phyloP scores from a whole-genome alignment of 306 rosid species.

The Acacia confusa region DNA sequence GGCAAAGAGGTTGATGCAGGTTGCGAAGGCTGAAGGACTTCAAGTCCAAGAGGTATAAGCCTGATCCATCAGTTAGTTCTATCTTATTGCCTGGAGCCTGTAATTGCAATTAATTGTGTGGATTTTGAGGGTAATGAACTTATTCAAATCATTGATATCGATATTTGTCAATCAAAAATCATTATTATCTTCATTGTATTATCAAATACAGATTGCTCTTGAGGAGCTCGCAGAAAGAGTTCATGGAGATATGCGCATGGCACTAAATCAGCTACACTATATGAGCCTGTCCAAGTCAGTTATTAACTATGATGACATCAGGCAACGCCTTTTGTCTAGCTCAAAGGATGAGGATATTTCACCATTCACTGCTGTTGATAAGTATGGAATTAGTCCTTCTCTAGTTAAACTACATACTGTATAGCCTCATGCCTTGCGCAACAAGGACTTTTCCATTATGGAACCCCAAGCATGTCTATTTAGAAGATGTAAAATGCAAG shows the following conservation, averaged over 20 bases:
- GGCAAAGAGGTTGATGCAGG: constrained; percentile 84
- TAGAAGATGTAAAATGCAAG: constrained; percentile 7
- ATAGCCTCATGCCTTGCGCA: constrained; percentile 8
- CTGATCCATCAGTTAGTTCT: constrained; percentile 17
- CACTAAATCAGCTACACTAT: constrained; percentile 86
- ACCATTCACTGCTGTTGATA: constrained; percentile 95
- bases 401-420: background rate
- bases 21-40: constrained; percentile 83
- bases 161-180: background rate
- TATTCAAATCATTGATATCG: constrained; percentile 5
- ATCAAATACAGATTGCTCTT: constrained; percentile 71
- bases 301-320: constrained; percentile 78
- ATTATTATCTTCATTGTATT: background rate
- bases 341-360: constrained; percentile 95
- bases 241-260: constrained; percentile 97
- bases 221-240: constrained; percentile 95
- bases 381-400: constrained; percentile 48
- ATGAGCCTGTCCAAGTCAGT: constrained; percentile 92
- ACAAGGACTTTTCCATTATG: constrained; percentile 6
- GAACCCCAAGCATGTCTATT: constrained; percentile 6
- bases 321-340: constrained; percentile 69
- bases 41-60: constrained; percentile 80
- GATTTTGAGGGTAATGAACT: constrained; percentile 14
- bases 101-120: constrained; percentile 27
- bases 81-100: constrained; percentile 25